Conservation (phyloP, 2,329 filamentous ascomycete species). For the Cladosporium phlei region DNA sequence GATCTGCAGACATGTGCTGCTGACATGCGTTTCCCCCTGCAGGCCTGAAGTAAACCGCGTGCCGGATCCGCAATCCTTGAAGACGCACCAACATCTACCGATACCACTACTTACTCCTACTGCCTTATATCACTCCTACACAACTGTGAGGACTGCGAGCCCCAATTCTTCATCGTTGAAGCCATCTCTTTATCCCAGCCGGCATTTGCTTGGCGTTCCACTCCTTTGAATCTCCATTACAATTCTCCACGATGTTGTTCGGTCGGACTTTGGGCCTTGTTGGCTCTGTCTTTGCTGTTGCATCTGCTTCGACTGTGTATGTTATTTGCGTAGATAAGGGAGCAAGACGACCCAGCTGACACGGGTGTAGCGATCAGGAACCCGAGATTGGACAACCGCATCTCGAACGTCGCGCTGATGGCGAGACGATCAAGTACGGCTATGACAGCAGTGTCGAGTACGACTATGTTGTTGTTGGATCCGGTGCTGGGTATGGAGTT, state of each 20-base stretch:
- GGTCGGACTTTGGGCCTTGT: not conserved
- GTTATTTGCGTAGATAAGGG: no score
- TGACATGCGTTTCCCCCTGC: no score
- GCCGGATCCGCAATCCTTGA: no score
- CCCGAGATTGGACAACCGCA: not conserved
- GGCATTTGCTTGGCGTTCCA: constrained; percentile 4
- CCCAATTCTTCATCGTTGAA: no score
- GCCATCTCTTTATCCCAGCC: not conserved
- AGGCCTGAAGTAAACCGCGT: no score
- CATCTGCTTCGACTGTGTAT: not conserved
- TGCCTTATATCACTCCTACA: not conserved
- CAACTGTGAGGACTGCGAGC: no score
- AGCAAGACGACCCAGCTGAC: no score
- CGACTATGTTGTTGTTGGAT: constrained; percentile 60
- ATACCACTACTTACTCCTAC: not conserved
- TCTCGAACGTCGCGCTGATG: not conserved
- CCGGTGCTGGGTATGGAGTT: constrained; percentile 45
- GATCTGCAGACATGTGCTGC: no score
- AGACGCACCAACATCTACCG: no score
- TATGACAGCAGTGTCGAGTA: constrained; percentile 35
- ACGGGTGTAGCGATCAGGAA: not conserved
- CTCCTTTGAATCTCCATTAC: constrained; percentile 1
- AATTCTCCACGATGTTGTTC: not conserved
- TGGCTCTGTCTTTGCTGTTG: not conserved
- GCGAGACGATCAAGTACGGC: constrained; percentile 4